phyloP scores from a whole-genome alignment of 768 basidiomycete species.

The Xerocomellus amylosporus region DNA sequence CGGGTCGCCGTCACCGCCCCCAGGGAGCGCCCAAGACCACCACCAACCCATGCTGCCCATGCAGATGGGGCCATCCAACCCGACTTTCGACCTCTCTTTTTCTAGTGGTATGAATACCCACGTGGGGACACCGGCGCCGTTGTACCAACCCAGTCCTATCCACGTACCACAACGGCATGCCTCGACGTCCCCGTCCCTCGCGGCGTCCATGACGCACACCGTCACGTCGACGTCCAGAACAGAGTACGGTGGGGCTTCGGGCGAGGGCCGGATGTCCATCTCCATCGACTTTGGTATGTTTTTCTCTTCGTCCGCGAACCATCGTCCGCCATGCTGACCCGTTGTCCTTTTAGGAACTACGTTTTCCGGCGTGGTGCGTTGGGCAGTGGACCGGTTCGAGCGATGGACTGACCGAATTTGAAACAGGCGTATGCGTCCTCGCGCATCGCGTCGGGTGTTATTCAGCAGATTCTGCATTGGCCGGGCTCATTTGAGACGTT shows the following conservation, averaged over 20 bases:
- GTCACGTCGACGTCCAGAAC: constrained; percentile 11
- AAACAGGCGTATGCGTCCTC: constrained; percentile 81
- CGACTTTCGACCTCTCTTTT: neutral
- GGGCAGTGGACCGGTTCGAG: neutral
- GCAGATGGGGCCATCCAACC: neutral
- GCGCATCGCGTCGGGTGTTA: constrained; percentile 70
- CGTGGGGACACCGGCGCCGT: constrained; percentile 5
- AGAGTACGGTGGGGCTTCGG: constrained; percentile 28
- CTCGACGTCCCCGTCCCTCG: constrained; percentile 25
- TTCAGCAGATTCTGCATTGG: constrained; percentile 86
- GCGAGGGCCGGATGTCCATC: constrained; percentile 80
- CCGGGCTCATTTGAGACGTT: constrained; percentile 84
- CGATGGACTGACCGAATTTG: constrained; percentile 5
- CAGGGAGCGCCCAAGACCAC: neutral
- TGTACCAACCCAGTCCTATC: constrained; percentile 31
- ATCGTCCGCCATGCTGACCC: neutral
- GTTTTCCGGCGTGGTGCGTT: constrained; percentile 80
- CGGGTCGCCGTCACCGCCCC: constrained; percentile 37
- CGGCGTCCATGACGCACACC: neutral
- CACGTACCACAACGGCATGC: constrained; percentile 18
- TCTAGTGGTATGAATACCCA: neutral
- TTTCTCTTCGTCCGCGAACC: neutral
- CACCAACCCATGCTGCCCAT: constrained; percentile 2
- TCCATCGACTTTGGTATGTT: constrained; percentile 80
- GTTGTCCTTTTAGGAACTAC: constrained; percentile 59